phyloP scores from a whole-genome alignment of 2,329 filamentous ascomycete genomes.

The Emergomyces orientalis region DNA sequence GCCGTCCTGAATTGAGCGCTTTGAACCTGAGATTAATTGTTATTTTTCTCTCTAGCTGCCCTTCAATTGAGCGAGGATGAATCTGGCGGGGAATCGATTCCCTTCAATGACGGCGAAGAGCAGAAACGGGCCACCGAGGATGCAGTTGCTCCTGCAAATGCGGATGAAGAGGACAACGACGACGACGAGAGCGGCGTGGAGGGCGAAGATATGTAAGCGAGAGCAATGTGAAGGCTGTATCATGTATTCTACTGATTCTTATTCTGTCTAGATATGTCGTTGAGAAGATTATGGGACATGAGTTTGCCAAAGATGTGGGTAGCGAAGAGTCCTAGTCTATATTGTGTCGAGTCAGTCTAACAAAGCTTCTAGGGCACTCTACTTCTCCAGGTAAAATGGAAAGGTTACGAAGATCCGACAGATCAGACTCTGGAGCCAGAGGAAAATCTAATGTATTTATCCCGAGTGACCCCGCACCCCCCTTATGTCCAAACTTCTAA shows the following conservation, averaged over 20 bases:
- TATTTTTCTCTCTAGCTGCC: conserved; percentile 8
- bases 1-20: neutral
- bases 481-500: conserved; percentile 14
- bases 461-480: neutral
- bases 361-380: conserved; percentile 27
- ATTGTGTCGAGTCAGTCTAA: conserved; percentile 7
- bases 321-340: conserved; percentile 8
- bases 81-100: conserved; percentile 30
- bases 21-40: neutral
- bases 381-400: conserved; percentile 39
- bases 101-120: conserved; percentile 26
- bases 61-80: conserved; percentile 23
- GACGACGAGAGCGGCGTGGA: conserved; percentile 25
- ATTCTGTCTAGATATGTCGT: conserved; percentile 30
- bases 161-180: conserved; percentile 16
- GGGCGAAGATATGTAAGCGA: conserved; percentile 30
- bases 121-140: conserved; percentile 12
- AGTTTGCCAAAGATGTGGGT: conserved; percentile 30
- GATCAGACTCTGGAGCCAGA: conserved; percentile 41
- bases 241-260: neutral
- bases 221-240: conserved; percentile 2
- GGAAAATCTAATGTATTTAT: conserved; percentile 28
- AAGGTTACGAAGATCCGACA: conserved; percentile 35
- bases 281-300: conserved; percentile 32
- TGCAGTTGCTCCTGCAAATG: conserved; percentile 14